phyloP scores from a whole-genome alignment of 148 eudicot species.

The Arbutus unedo region DNA sequence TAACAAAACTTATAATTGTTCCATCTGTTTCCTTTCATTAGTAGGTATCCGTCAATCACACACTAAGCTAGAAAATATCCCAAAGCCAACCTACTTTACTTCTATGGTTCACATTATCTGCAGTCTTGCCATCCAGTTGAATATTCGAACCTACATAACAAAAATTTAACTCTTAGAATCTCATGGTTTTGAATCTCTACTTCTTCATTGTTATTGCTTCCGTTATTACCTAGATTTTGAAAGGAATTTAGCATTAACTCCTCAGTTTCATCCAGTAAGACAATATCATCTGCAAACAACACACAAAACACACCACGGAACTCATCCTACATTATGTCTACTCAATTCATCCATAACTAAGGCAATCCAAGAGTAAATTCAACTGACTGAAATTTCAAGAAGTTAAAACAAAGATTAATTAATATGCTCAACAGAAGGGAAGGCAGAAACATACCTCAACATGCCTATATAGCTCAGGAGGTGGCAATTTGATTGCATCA shows the following conservation, averaged over 20 bases:
- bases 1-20: too few species aligned
- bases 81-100: too few species aligned
- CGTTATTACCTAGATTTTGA: not conserved
- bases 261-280: not conserved
- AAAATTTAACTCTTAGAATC: not conserved
- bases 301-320: not conserved
- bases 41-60: too few species aligned
- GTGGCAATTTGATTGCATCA: constrained; percentile 88
- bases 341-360: not conserved
- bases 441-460: constrained; percentile 61
- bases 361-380: not conserved
- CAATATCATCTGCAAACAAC: not conserved
- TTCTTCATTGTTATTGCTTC: not conserved
- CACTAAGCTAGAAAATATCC: too few species aligned
- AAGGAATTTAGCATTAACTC: not conserved
- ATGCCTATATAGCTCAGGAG: constrained; percentile 72
- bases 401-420: not conserved
- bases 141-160: not conserved
- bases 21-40: too few species aligned
- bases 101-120: not conserved
- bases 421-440: not conserved
- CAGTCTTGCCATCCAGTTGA: not conserved
- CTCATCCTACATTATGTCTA: not conserved
- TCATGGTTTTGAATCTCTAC: not conserved
- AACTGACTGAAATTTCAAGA: not conserved